phyloP scores from a whole-genome alignment of 1,139 yeast genomes.

The Kodamaea ohmeri region DNA sequence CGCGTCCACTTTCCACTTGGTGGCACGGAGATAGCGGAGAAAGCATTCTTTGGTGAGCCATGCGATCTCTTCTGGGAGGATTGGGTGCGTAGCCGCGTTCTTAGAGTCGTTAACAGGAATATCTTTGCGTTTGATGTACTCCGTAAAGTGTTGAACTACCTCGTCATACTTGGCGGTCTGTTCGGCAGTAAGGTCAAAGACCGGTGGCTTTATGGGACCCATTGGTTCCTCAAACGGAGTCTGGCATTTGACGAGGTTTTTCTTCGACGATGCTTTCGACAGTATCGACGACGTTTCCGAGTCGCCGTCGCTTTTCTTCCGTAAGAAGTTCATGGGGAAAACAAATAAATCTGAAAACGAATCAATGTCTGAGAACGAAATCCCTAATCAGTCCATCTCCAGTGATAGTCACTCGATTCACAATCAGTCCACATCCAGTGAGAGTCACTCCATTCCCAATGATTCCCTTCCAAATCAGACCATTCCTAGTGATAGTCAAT shows the following conservation, averaged over 20 bases:
- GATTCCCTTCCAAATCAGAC: no score
- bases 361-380: no score
- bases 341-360: no score
- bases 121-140: constrained; percentile 24
- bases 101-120: constrained; percentile 25
- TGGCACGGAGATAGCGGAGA: constrained; percentile 81
- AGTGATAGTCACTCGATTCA: no score
- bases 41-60: constrained; percentile 93
- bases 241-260: constrained; percentile 31
- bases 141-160: constrained; percentile 60
- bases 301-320: constrained; percentile 10
- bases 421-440: no score
- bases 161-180: constrained; percentile 57
- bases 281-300: constrained; percentile 6
- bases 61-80: constrained; percentile 66
- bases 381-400: no score
- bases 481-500: no score
- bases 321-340: constrained; percentile 14
- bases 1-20: constrained; percentile 77
- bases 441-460: no score
- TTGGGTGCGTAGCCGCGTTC: constrained; percentile 28
- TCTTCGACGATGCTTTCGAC: constrained; percentile 10
- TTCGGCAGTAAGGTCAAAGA: constrained; percentile 33
- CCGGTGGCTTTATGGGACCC: constrained; percentile 34
- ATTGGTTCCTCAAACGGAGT: constrained; percentile 43